phyloP scores from a whole-genome alignment of 148 eudicot genomes.

The Fagopyrum esculentum region DNA sequence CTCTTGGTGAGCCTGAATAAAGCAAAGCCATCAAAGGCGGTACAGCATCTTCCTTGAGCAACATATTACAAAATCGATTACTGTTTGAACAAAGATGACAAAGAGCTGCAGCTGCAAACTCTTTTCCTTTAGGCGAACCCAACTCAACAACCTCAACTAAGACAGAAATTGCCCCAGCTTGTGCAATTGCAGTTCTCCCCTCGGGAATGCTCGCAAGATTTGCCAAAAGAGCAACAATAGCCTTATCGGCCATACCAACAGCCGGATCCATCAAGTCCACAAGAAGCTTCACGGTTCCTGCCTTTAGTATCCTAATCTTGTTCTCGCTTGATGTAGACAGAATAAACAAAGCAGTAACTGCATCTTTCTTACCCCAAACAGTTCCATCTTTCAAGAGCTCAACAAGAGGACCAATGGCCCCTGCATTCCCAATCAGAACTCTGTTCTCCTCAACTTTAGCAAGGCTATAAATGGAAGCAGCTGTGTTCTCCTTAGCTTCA shows the following conservation, averaged over 20 bases:
- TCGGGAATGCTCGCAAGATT: constrained; percentile 67
- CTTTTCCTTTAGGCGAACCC: constrained; percentile 86
- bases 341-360: constrained; percentile 74
- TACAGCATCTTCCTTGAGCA: constrained; percentile 78
- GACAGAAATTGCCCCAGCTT: constrained; percentile 66
- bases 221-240: constrained; percentile 74
- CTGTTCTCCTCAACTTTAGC: constrained; percentile 63
- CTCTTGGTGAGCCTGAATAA: constrained; percentile 67
- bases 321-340: constrained; percentile 69
- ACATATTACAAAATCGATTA: constrained; percentile 48
- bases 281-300: constrained; percentile 67
- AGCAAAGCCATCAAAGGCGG: constrained; percentile 78
- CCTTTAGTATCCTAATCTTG: constrained; percentile 52
- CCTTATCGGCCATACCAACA: constrained; percentile 85
- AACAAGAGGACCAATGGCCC: constrained; percentile 74
- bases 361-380: constrained; percentile 83
- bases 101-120: constrained; percentile 88
- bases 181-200: constrained; percentile 66
- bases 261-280: constrained; percentile 86
- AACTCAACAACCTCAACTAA: constrained; percentile 85
- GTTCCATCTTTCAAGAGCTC: constrained; percentile 67
- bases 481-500: constrained; percentile 85
- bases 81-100: constrained; percentile 64
- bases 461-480: constrained; percentile 77
- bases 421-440: constrained; percentile 51